Evolutionary conservation across 495 filamentous ascomycete genomes (phyloP).

Genomic region (Amorphotheca resinae): DNA sequence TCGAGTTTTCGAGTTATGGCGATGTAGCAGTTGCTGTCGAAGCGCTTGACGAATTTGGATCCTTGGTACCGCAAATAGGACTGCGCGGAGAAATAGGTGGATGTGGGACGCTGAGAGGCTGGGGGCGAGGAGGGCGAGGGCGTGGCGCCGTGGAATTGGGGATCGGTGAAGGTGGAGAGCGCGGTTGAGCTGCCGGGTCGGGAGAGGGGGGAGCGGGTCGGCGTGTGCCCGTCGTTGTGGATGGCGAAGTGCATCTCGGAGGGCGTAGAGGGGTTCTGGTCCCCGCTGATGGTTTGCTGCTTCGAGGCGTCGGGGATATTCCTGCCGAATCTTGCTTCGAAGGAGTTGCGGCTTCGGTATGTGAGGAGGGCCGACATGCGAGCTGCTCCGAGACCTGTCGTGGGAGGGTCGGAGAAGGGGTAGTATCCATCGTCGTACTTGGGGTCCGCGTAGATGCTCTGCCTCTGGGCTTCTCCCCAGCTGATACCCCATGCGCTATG

Average conservation of each 20-base stretch:
- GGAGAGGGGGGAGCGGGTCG: constrained; percentile 23
- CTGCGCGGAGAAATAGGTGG: constrained; percentile 93
- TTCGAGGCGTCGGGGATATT: constrained; percentile 80
- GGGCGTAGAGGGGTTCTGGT: constrained; percentile 47
- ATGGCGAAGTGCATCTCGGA: constrained; percentile 81
- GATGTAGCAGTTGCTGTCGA: constrained; percentile 98
- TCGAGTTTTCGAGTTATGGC: constrained; percentile 98
- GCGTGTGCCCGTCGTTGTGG: constrained; percentile 89
- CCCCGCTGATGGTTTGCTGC: constrained; percentile 63
- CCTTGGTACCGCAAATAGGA: constrained; percentile 98
- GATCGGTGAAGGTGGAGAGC: constrained; percentile 36
- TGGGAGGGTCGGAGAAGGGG: constrained; percentile 65
- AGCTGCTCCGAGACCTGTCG: constrained; percentile 79
- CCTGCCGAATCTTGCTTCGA: constrained; percentile 86
- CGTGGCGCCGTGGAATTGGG: constrained; percentile 65
- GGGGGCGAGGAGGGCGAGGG: background rate
- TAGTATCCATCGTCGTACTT: constrained; percentile 99
- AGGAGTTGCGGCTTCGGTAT: constrained; percentile 91
- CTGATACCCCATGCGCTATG: constrained; percentile 99
- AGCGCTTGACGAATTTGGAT: constrained; percentile 89
- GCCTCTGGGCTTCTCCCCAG: constrained; percentile 94
- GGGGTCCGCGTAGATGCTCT: constrained; percentile 96
- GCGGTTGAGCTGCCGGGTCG: constrained; percentile 6
- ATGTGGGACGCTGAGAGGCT: constrained; percentile 27
- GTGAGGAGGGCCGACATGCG: constrained; percentile 95